A percentile compares a stretch with the other conserved stretches of the same genome.
Conservation (phyloP, 208 protist genomes). For the Trypanosoma melophagium region DNA sequence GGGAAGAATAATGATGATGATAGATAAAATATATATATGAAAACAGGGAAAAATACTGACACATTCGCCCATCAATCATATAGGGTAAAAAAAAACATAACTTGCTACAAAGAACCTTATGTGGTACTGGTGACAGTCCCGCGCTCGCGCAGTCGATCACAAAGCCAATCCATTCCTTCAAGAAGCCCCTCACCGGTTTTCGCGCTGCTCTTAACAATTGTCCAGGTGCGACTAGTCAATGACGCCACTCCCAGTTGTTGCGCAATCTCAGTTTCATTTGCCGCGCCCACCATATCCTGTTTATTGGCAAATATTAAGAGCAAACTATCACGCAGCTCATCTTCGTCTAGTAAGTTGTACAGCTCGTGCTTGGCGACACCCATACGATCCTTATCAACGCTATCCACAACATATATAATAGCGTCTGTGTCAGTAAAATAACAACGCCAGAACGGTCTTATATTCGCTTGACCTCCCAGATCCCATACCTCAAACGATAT, state of each 20-base stretch:
- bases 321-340: conserved; percentile 83
- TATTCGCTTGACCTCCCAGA: conserved; percentile 96
- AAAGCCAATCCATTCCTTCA: conserved; percentile 95
- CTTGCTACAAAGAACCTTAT: background rate
- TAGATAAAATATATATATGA: conserved; percentile 24
- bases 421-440: conserved; percentile 96
- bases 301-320: conserved; percentile 97
- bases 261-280: conserved; percentile 65
- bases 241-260: conserved; percentile 72
- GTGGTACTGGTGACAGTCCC: conserved; percentile 29
- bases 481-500: conserved; percentile 98
- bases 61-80: background rate
- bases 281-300: conserved; percentile 87
- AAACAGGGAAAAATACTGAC: background rate
- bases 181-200: conserved; percentile 92
- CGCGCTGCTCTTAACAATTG: conserved; percentile 93
- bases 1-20: no score
- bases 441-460: conserved; percentile 95
- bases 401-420: conserved; percentile 95
- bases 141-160: conserved; percentile 73
- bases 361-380: conserved; percentile 90
- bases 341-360: conserved; percentile 81
- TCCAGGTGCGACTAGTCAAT: conserved; percentile 92
- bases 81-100: conserved; percentile 15
- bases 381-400: conserved; percentile 90